phyloP scores from a whole-genome alignment of 2,329 filamentous ascomycete species.

The Teratosphaeria zuluensis region DNA sequence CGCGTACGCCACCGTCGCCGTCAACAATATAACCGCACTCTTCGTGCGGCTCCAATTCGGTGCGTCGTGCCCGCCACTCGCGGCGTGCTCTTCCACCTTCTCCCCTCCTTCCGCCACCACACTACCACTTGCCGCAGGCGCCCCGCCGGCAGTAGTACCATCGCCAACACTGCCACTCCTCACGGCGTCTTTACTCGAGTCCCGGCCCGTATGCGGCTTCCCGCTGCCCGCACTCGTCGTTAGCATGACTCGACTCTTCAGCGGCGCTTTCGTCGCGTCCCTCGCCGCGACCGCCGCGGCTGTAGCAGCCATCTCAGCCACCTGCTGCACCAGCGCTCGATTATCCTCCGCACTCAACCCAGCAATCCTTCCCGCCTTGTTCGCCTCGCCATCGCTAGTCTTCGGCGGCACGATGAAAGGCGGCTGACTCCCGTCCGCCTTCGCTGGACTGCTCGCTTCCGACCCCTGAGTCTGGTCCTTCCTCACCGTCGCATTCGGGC shows the following conservation, averaged over 20 bases:
- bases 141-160: too few species aligned
- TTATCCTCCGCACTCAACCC: constrained; percentile 77
- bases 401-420: constrained; percentile 67
- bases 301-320: constrained; percentile 88
- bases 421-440: constrained; percentile 7
- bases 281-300: constrained; percentile 79
- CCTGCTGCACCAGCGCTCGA: constrained; percentile 68
- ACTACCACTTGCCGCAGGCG: too few species aligned
- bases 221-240: constrained; percentile 1
- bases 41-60: constrained; percentile 94
- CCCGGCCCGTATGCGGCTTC: not conserved
- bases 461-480: constrained; percentile 6
- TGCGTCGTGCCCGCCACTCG: constrained; percentile 75
- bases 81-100: constrained; percentile 10
- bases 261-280: constrained; percentile 52
- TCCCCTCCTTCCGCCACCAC: constrained; percentile 25
- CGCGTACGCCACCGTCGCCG: constrained; percentile 87
- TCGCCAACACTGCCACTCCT: too few species aligned
- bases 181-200: not conserved
- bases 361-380: constrained; percentile 37
- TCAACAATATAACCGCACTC: constrained; percentile 79
- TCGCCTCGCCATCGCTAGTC: constrained; percentile 41
- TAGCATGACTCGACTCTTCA: constrained; percentile 39
- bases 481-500: constrained; percentile 13
- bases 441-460: constrained; percentile 5